Base-by-base conservation (phyloP, 441 rosid genomes). In the Eutrema salsugineum region DNA sequence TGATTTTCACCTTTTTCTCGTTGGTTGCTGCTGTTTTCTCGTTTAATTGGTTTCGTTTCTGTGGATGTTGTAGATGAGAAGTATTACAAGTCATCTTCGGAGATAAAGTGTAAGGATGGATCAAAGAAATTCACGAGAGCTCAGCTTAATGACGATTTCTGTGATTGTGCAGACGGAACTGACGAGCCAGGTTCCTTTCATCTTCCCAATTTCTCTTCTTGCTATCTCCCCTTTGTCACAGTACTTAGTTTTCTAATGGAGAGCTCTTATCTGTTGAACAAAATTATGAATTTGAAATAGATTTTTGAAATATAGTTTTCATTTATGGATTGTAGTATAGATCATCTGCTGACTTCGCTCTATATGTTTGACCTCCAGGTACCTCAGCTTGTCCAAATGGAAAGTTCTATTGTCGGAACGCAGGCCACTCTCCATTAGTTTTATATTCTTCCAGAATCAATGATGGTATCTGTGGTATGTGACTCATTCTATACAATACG, bases 381-480 rank as follows among this genome's bases (percentile, higher is more conserved):
- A 94, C 99, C 40, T 86, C 99, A 3, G 99, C 98, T 11, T 94
- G 98, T 77, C 98, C 97, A 1, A 77, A 63, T 77, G 97, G 89
- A 10, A 83, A 83, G 67, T 94, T 92, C 84, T 94, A 85, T 72
- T 94, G 99, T 76, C 78, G 51, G 46, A 94, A 94, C 74, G 85
- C 85, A 6, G 94, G 96, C 14, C 97, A 92, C 57, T 39, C 78
- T 67, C 86, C 98, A 8, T 15, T 78, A 24, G 7, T 78, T 49
- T 28, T 92, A 36, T 92, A 83, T 75, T 90, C 99, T 68, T 92
- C 98, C 8, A 90, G 91, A 82, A 97, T 94, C 68, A 94, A 92
- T 79, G 99, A 94, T 72, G 98, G 97, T 15, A 86, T 94, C 40
- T 91, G 99, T 62, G 99, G 99, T 94, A 80, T 63, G 85, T 68